Evolutionary conservation across 108 stramenopile species (phyloP), one percentile per base, ranked within the genome.

Genomic region (Parmales sp.): DNA sequence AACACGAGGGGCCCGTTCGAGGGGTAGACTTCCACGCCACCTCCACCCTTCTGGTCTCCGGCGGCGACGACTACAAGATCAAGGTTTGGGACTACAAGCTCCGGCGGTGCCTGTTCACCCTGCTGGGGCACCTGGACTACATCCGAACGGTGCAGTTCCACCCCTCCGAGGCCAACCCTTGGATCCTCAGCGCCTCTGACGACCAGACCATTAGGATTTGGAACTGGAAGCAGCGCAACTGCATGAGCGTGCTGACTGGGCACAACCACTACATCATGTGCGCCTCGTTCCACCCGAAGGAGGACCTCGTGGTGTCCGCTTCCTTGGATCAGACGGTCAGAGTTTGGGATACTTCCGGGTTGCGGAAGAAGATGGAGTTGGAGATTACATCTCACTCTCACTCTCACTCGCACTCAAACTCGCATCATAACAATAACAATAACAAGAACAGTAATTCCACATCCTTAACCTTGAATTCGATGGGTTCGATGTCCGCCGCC

Each of bases 261-360:
- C 99, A 99, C 84, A 98, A 98, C 69, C 99, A 99, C 83, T 99
- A 99, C 77, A 97, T 99, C 72, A 99, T 99, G 99, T 97, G 97
- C 77, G 99, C 99, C 5, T 72, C 86, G 5, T 99, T 99, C 74
- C 99, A 99, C 79, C 97, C 97, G 0, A 84, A 88, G 41, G 98
- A 99, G 51, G 98, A 99, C 83, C 78, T 99, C 43, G 95, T 99
- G 73, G 98, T 99, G 31, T 90, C 89, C 20, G 98, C 98, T 34
- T 91, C 89, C 49, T 81, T 99, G 69, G 98, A 99, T 78, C 96
- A 98, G 74, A 97, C 98, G 18, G 98, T 99, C 26, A 81, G 98
- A 7, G 98, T 99, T 31, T 99, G 98, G 98, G 98, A 99, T 74
- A 97, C 93, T 7, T 83, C 92, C 19, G 97, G 96, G 39, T 78